A percentile compares a stretch with the other conserved stretches of the same genome.
phyloP scores from a whole-genome alignment of 371 early-diverging fungal species.

The Apophysomyces sp. region DNA sequence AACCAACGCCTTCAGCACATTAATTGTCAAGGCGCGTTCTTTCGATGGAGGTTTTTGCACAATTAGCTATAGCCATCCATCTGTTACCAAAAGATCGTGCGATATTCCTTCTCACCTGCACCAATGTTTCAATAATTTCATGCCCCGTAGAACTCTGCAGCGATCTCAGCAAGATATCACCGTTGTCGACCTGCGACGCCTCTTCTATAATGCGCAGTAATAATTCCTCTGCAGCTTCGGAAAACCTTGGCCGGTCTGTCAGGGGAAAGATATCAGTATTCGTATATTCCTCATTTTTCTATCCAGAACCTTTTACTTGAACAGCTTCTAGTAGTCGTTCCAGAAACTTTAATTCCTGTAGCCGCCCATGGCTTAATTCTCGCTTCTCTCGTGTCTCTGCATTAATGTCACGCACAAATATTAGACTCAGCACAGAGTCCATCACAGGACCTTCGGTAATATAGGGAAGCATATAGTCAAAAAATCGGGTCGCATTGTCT shows the following conservation, averaged over 20 bases:
- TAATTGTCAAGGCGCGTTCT: slow-evolving; percentile 23
- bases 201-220: slow-evolving; percentile 43
- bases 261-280: neutral
- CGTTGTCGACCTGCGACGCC: slow-evolving; percentile 34
- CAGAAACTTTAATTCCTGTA: slow-evolving; percentile 27
- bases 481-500: slow-evolving; percentile 24
- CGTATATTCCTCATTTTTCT: neutral
- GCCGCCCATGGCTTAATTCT: slow-evolving; percentile 15
- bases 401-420: slow-evolving; percentile 37
- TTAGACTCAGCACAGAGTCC: slow-evolving; percentile 27
- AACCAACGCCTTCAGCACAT: slow-evolving; percentile 22
- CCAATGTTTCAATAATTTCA: slow-evolving; percentile 20
- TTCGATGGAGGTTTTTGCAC: slow-evolving; percentile 16
- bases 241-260: slow-evolving; percentile 20
- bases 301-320: slow-evolving; percentile 12
- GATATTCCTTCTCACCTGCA: slow-evolving; percentile 9
- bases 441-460: slow-evolving; percentile 22
- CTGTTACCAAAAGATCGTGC: neutral
- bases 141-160: slow-evolving; percentile 12
- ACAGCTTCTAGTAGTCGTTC: slow-evolving; percentile 32
- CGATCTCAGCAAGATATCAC: slow-evolving; percentile 25
- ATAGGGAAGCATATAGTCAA: slow-evolving; percentile 40
- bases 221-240: slow-evolving; percentile 31
- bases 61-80: slow-evolving; percentile 10
- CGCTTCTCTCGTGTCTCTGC: slow-evolving; percentile 30